Evolutionary conservation across 1,284 basidiomycete species (phyloP).

Genomic region (Pholiota adiposa): DNA sequence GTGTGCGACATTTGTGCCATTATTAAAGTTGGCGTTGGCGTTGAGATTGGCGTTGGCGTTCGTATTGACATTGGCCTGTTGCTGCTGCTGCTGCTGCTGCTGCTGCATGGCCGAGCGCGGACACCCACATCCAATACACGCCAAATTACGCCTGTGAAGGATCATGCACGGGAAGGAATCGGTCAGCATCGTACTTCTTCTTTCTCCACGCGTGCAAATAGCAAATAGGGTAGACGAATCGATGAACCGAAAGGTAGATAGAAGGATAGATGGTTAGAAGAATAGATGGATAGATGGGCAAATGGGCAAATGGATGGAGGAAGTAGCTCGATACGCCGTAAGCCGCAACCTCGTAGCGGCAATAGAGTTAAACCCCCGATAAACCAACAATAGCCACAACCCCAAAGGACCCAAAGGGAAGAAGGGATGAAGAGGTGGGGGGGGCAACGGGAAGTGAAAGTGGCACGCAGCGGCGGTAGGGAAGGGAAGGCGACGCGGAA

Average conservation of each 20-base stretch:
- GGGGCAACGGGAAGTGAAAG: background rate
- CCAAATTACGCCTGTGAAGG: conserved; percentile 66
- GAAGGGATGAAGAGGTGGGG: background rate
- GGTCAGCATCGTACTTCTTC: conserved; percentile 38
- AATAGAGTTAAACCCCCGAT: background rate
- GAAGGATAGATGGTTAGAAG: no score
- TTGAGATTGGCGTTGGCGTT: conserved; percentile 9
- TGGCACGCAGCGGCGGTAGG: background rate
- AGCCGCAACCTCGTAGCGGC: no score
- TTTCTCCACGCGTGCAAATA: background rate
- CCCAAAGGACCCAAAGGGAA: no score
- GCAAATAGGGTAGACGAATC: background rate
- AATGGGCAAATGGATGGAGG: no score
- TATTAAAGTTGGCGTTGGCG: background rate
- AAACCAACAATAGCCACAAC: background rate
- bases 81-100: conserved; percentile 16
- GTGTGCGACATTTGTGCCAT: no score
- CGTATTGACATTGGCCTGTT: background rate
- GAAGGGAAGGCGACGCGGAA: conserved; percentile 16
- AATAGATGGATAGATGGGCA: no score
- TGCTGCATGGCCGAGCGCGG: conserved; percentile 44
- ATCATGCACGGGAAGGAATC: conserved; percentile 50
- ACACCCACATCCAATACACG: conserved; percentile 75
- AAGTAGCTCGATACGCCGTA: no score
- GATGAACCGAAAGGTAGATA: no score